Conservation (phyloP, 768 basidiomycete species). For the Asterophora lycoperdoides region DNA sequence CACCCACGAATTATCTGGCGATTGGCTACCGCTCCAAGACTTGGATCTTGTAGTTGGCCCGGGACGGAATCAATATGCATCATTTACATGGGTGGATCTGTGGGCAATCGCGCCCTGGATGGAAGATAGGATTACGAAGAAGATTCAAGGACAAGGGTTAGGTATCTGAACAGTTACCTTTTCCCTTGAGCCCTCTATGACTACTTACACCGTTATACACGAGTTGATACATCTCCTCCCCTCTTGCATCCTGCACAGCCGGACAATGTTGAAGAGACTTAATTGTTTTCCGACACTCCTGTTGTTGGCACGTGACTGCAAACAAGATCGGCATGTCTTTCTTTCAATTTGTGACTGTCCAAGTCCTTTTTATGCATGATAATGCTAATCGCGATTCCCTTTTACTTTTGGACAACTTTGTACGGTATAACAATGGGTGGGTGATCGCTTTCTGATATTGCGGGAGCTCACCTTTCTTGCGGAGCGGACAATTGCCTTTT, state of each 20-base stretch:
- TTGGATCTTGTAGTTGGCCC: slow-evolving; percentile 43
- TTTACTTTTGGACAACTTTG: slow-evolving; percentile 4
- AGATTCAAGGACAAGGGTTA: slow-evolving; percentile 68
- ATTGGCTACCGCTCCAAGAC: slow-evolving; percentile 39
- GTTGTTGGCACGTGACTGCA: slow-evolving; percentile 11
- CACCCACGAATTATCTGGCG: slow-evolving; percentile 32
- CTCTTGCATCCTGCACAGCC: background rate
- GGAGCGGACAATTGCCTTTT: slow-evolving; percentile 11
- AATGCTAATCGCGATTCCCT: slow-evolving; percentile 6
- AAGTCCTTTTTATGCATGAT: slow-evolving; percentile 11
- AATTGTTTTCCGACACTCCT: slow-evolving; percentile 3
- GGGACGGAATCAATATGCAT: slow-evolving; percentile 58
- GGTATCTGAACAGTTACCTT: slow-evolving; percentile 37
- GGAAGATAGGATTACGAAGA: slow-evolving; percentile 56
- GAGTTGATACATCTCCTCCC: background rate
- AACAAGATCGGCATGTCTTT: slow-evolving; percentile 21
- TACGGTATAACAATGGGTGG: slow-evolving; percentile 11
- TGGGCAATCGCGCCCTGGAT: slow-evolving; percentile 78
- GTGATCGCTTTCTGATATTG: slow-evolving; percentile 7
- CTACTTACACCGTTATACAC: slow-evolving; percentile 2
- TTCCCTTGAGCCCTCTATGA: background rate
- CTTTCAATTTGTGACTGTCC: slow-evolving; percentile 14
- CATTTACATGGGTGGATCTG: slow-evolving; percentile 67
- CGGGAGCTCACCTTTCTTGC: slow-evolving; percentile 2
- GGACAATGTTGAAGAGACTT: background rate